Evolutionary conservation across 2,329 filamentous ascomycete genomes (phyloP).

Genomic region (Botryotinia calthae): DNA sequence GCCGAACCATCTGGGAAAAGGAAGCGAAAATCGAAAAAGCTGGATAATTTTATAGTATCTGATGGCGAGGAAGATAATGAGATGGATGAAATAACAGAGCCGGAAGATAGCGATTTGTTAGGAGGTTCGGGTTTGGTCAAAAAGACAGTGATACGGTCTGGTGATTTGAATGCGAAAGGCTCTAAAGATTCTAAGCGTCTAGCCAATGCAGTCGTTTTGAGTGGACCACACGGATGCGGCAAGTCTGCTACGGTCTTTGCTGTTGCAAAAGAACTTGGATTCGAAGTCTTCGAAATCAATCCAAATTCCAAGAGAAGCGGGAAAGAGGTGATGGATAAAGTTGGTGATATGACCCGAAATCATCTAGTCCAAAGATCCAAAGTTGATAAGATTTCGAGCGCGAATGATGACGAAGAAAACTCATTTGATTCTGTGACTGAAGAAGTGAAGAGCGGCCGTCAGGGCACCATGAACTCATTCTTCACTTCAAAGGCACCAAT

Average conservation of each 20-base stretch:
- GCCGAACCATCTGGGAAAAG: constrained; percentile 53
- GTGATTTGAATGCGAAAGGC: constrained; percentile 39
- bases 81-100: constrained; percentile 66
- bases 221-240: constrained; percentile 83
- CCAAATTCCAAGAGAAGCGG: constrained; percentile 78
- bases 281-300: constrained; percentile 95
- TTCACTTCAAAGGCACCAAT: constrained; percentile 58
- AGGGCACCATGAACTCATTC: constrained; percentile 77
- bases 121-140: constrained; percentile 43
- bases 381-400: constrained; percentile 33
- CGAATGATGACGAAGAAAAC: constrained; percentile 39
- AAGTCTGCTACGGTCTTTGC: constrained; percentile 94
- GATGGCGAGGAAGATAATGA: constrained; percentile 72
- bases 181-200: constrained; percentile 50
- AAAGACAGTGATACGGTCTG: constrained; percentile 55
- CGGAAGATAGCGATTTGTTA: constrained; percentile 47
- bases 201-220: constrained; percentile 80
- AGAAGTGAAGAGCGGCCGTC: constrained; percentile 65
- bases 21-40: constrained; percentile 62
- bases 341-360: constrained; percentile 96
- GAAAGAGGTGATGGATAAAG: constrained; percentile 84
- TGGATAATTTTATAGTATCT: constrained; percentile 77
- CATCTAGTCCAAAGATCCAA: constrained; percentile 71
- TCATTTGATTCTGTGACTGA: constrained; percentile 48
- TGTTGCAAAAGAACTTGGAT: constrained; percentile 85